Evolutionary conservation across 1,284 basidiomycete species (phyloP).

Genomic region (Austroboletus novae-zelandiae): DNA sequence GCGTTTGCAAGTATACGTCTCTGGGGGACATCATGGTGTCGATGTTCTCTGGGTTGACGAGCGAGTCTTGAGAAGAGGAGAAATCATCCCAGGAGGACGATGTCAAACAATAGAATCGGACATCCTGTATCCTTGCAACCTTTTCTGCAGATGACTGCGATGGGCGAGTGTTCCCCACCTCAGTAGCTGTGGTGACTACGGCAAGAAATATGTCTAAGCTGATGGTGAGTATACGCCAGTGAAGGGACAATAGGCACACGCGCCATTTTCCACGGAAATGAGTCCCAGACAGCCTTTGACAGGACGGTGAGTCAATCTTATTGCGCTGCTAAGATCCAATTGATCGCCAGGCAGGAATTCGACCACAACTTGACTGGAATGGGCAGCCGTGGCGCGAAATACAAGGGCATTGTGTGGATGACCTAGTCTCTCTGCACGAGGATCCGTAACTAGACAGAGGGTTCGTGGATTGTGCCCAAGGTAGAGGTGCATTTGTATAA

Average conservation of each 20-base stretch:
- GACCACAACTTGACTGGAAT: constrained; percentile 67
- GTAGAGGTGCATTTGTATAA: constrained; percentile 61
- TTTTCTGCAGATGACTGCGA: constrained; percentile 55
- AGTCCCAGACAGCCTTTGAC: constrained; percentile 84
- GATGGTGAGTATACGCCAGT: constrained; percentile 5
- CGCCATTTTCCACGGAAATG: constrained; percentile 67
- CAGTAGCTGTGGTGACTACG: constrained; percentile 70
- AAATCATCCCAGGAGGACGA: constrained; percentile 71
- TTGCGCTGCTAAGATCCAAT: constrained; percentile 62
- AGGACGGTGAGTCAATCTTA: constrained; percentile 60
- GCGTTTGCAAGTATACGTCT: constrained; percentile 47
- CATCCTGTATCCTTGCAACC: constrained; percentile 75
- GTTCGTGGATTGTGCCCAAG: constrained; percentile 62
- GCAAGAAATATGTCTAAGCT: constrained; percentile 74
- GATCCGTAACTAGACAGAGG: constrained; percentile 68
- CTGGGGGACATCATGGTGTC: constrained; percentile 44
- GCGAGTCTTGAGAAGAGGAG: constrained; percentile 47
- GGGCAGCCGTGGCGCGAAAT: constrained; percentile 62
- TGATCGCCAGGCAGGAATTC: constrained; percentile 77
- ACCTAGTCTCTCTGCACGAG: constrained; percentile 60
- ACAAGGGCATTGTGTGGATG: constrained; percentile 61
- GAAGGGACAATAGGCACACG: constrained; percentile 22
- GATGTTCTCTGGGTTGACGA: constrained; percentile 49
- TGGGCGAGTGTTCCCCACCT: constrained; percentile 75
- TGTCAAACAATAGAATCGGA: constrained; percentile 72